Evolutionary conservation across 140 eudicot species (phyloP), one percentile per base, ranked within the genome.

Genomic region (Stevia rebaudiana): DNA sequence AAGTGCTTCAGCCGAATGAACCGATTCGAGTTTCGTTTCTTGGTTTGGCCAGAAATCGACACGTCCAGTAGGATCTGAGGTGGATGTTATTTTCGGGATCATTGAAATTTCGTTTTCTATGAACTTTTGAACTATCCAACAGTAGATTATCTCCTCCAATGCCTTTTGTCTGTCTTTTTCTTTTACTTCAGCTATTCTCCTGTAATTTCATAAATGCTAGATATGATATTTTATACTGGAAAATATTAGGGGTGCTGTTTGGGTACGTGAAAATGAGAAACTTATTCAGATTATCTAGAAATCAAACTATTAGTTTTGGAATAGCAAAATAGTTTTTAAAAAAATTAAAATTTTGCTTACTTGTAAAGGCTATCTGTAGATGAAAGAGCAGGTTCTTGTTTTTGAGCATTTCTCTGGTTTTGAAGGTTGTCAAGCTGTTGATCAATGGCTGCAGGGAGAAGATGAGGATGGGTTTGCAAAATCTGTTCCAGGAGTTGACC

Each of bases 41-140:
- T 94, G 97, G 74, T 94, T 85, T 8, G 97, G 97, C 99, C 99
- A 94, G 25, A 72, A 80, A 58, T 88, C 99, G 8, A 85, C 71
- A 74, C 94, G 79, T 56, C 90, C 94, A 5, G 83, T 10, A 42
- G 87, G 88, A 67, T 88, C 97, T n/a, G 84, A 65, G 15, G 83
- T 71, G 55, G 86, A 19, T 11, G 76, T 23, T 47, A 94, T 48
- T 76, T 85, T 88, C 9, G 96, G 95, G 78, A 94, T 88, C 96
- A 94, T 74, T 22, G 86, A 51, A 53, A 94, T 88, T 37, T 59
- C 75, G 11, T 82, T 85, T 25, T 83, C 95, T 0, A 86, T 61
- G 31, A 94, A 94, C 61, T 80, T 77, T 25, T 85, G 89, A 30
- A 94, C 88, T 3, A 88, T 79, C 78, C 83, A 76, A 76, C 99